Conservation (phyloP, 768 basidiomycete species). For the Clitopilus hobsonii region DNA sequence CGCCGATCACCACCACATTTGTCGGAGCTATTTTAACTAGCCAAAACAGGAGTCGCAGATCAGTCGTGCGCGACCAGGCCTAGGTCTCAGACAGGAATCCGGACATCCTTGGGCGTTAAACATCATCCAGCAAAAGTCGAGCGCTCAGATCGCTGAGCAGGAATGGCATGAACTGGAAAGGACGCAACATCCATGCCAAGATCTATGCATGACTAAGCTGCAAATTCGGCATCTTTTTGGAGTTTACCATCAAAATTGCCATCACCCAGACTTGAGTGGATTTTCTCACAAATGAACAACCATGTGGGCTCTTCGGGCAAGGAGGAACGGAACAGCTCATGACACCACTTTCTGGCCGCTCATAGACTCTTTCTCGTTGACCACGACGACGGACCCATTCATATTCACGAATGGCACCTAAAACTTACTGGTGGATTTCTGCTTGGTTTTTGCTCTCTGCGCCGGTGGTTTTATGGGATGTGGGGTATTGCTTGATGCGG, state of each 20-base stretch:
- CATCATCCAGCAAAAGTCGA: background rate
- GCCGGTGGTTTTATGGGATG: slow-evolving; percentile 77
- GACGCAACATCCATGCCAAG: background rate
- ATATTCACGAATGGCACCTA: slow-evolving; percentile 35
- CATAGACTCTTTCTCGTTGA: background rate
- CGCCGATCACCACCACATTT: too few species aligned
- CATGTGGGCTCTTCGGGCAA: background rate
- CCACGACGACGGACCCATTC: background rate
- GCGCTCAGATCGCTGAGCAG: background rate
- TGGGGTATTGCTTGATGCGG: slow-evolving; percentile 77
- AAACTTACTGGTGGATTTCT: slow-evolving; percentile 53
- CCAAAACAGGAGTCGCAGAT: too few species aligned
- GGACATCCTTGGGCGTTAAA: background rate
- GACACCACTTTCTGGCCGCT: slow-evolving; percentile 1
- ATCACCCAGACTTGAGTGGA: background rate
- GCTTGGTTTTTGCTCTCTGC: slow-evolving; percentile 65
- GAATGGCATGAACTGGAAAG: too few species aligned
- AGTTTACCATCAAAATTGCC: too few species aligned
- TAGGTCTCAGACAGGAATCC: too few species aligned
- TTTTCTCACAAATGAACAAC: background rate
- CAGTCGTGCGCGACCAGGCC: too few species aligned
- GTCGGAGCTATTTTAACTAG: too few species aligned
- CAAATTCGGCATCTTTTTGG: background rate
- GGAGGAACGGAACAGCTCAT: background rate
- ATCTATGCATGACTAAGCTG: background rate